Evolutionary conservation across 2,329 filamentous ascomycete species (phyloP).

Genomic region (Phyllosticta ampelicida): DNA sequence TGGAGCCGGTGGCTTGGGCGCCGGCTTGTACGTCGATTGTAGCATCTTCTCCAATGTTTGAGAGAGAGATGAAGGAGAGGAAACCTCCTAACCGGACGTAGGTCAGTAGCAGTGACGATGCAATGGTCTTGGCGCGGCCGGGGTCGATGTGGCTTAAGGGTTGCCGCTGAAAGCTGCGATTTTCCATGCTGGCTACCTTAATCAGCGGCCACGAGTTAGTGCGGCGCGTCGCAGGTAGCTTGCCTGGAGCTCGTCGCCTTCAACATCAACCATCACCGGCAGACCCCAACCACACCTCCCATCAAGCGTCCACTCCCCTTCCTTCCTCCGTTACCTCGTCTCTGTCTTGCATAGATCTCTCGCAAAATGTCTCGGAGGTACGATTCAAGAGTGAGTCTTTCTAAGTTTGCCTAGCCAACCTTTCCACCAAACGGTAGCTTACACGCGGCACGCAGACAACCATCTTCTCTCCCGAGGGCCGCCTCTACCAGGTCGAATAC

Average conservation of each 20-base stretch:
- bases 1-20: conserved; percentile 26
- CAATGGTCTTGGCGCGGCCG: conserved; percentile 9
- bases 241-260: conserved; percentile 23
- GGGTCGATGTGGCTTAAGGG: conserved; percentile 17
- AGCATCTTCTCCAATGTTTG: conserved; percentile 43
- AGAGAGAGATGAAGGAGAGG: not conserved
- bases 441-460: conserved; percentile 57
- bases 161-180: conserved; percentile 16
- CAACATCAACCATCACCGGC: conserved; percentile 13
- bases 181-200: not conserved
- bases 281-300: conserved; percentile 17
- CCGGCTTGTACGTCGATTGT: conserved; percentile 63
- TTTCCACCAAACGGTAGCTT: conserved; percentile 95
- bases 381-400: conserved; percentile 73
- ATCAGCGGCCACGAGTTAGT: not conserved
- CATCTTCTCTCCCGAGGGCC: conserved; percentile 98
- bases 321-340: conserved; percentile 11
- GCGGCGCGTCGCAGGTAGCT: conserved; percentile 10
- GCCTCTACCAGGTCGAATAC: conserved; percentile 98
- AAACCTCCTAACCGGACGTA: not conserved
- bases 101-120: not conserved
- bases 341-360: conserved; percentile 10
- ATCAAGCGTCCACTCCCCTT: conserved; percentile 8
- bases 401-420: conserved; percentile 70
- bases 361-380: conserved; percentile 85